These are phyloP conservation scores for Boletus edulis DNA, from an alignment of 768 basidiomycete genomes.

Conservation along the genomic window DNA sequence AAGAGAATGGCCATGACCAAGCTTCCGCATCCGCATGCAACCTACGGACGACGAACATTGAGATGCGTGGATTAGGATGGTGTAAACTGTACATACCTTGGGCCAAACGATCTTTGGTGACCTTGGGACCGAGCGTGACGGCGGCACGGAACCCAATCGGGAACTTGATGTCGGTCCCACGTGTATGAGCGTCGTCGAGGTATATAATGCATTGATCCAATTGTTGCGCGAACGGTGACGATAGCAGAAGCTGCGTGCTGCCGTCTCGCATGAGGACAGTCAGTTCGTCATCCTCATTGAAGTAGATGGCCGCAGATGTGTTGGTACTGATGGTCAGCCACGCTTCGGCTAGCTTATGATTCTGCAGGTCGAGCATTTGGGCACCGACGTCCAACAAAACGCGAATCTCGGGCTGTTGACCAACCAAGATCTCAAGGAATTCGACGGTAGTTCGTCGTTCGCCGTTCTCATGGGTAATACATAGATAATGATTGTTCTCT, in stretches of 20 bases:
- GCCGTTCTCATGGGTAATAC: slow-evolving; percentile 12
- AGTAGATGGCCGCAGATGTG: slow-evolving; percentile 43
- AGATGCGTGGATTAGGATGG: neutral
- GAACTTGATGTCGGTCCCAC: slow-evolving; percentile 52
- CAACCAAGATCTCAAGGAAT: slow-evolving; percentile 32
- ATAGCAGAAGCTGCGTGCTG: neutral
- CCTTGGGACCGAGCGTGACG: slow-evolving; percentile 39
- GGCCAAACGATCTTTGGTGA: slow-evolving; percentile 50
- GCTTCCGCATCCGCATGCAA: slow-evolving; percentile 52
- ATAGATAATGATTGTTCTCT: slow-evolving; percentile 40
- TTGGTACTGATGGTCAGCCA: slow-evolving; percentile 17
- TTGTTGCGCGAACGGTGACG: slow-evolving; percentile 5
- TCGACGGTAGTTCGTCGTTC: slow-evolving; percentile 13
- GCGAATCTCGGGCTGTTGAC: slow-evolving; percentile 34
- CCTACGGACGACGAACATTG: slow-evolving; percentile 11
- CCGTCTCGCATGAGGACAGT: neutral
- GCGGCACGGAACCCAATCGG: slow-evolving; percentile 31
- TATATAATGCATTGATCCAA: slow-evolving; percentile 30
- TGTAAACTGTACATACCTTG: slow-evolving; percentile 31
- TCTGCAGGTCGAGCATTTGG: slow-evolving; percentile 50
- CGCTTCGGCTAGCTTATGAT: slow-evolving; percentile 33
- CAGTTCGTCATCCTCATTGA: slow-evolving; percentile 22
- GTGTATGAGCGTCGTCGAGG: slow-evolving; percentile 49
- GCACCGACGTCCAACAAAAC: slow-evolving; percentile 55
- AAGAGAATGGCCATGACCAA: slow-evolving; percentile 44